Evolutionary conservation across 768 basidiomycete species (phyloP), one percentile per base, ranked within the genome.

Genomic region (Tylopilus vinaceipallidus): DNA sequence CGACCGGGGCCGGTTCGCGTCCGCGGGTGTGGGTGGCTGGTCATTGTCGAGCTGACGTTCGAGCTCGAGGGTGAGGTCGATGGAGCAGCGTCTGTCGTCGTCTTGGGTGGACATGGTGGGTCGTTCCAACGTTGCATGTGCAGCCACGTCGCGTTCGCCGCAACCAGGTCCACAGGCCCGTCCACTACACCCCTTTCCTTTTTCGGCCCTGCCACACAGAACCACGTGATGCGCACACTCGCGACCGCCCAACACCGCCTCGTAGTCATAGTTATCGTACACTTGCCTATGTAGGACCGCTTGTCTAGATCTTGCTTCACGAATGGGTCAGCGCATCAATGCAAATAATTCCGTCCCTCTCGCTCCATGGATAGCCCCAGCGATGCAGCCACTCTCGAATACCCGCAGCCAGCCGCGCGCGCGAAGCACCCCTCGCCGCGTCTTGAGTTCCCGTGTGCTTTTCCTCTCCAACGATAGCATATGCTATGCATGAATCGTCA

Each of bases 361-460:
- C 95, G 67, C 79, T 88, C 95, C 94, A 97, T 16, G 95, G 90
- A 72, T 95, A 98, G 49, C 91, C 90, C 91, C 92, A 98, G 47
- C 88, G 82, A 59, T 93, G 89, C 39, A 98, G 70, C 87, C 88
- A 95, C 61, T 93, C 90, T 52, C 90, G 85, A 36, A 97, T 86
- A 10, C 89, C 91, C 2, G 89, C 81, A 12, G 90, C 89, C 6
- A 98, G 76, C 11, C 95, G 84, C 20, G 82, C 79, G 45, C 90
- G 84, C 8, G 91, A 91, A 3, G 91, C 83, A 23, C 92, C 92
- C 33, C 93, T 80, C 12, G 75, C 81, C 4, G 79, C 72, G 60
- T 95, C 92, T 62, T 95, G 91, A n/a, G 84, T 87, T 2, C 90
- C 95, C 1, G 91, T 92, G 66, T 98, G 95, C 68, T 94, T 95